Percentiles rank a stretch among this genome's conserved stretches.
Evolutionary conservation across 768 basidiomycete species (phyloP).

Genomic region (Pleurotus tuber-regium): DNA sequence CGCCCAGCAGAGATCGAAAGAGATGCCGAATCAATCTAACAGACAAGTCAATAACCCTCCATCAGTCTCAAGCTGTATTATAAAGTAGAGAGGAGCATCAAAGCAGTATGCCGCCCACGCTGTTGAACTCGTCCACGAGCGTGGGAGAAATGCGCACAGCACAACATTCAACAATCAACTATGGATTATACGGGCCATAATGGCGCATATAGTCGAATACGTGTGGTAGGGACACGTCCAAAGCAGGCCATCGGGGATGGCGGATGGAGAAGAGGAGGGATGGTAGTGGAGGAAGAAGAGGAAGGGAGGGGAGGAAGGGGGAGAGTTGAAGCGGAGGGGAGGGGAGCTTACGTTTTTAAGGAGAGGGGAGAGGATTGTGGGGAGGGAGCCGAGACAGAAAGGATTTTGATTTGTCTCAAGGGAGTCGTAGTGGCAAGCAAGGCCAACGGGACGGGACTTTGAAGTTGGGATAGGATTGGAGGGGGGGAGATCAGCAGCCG

Average conservation of each 20-base stretch:
- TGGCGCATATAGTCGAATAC: too few relatives aligned
- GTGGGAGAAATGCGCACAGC: not conserved
- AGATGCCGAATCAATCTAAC: not conserved
- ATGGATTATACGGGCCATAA: not conserved
- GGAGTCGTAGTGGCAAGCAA: not conserved
- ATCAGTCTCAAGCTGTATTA: not conserved
- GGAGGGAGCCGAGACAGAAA: slow-evolving; percentile 1
- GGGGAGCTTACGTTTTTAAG: slow-evolving; percentile 10
- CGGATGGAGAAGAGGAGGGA: not conserved
- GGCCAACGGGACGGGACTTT: slow-evolving; percentile 5
- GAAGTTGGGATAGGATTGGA: not conserved
- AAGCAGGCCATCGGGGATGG: slow-evolving; percentile 1
- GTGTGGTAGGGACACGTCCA: not conserved
- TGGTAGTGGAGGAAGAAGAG: slow-evolving; percentile 8
- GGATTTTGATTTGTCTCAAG: slow-evolving; percentile 5
- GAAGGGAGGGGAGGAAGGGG: slow-evolving; percentile 7
- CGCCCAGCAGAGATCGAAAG: too few relatives aligned
- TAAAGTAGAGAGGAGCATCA: not conserved
- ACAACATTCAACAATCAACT: not conserved
- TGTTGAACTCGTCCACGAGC: not conserved
- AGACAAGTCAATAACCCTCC: not conserved
- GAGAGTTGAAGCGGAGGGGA: slow-evolving; percentile 8
- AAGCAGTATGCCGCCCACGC: not conserved
- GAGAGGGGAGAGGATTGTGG: not conserved
- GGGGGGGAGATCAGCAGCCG: not conserved